Conservation (phyloP, 2,329 filamentous ascomycete genomes). For the Aspergillus neotritici region DNA sequence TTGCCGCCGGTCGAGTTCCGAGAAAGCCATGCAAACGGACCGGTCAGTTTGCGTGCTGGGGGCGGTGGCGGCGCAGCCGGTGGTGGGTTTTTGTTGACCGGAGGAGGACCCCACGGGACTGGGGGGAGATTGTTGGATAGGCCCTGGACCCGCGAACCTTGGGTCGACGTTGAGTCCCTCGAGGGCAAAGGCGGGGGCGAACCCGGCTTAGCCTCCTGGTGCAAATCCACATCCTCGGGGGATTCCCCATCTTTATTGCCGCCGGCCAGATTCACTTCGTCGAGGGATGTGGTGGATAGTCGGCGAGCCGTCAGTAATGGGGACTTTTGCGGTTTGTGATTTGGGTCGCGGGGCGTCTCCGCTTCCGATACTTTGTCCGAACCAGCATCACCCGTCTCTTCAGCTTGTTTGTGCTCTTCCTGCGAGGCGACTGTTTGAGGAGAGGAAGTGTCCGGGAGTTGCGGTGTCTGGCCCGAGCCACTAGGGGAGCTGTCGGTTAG, state of each 20-base stretch:
- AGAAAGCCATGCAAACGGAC: conserved; percentile 81
- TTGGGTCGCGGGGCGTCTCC: conserved; percentile 26
- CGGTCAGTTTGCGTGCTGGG: conserved; percentile 66
- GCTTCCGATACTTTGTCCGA: conserved; percentile 25
- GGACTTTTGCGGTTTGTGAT: conserved; percentile 43
- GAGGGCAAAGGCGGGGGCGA: conserved; percentile 28
- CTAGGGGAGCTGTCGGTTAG: conserved; percentile 47
- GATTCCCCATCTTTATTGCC: conserved; percentile 51
- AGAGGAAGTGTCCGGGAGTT: conserved; percentile 28
- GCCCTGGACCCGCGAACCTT: conserved; percentile 44
- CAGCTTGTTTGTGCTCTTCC: conserved; percentile 17
- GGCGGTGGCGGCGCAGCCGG: conserved; percentile 37
- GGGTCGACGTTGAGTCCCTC: conserved; percentile 28
- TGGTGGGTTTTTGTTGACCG: conserved; percentile 35
- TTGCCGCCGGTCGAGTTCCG: conserved; percentile 55
- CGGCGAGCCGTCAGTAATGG: conserved; percentile 50
- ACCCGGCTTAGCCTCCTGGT: conserved; percentile 21
- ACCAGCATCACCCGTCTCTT: conserved; percentile 20
- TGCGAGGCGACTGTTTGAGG: conserved; percentile 23
- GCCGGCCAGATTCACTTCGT: conserved; percentile 59
- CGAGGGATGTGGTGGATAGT: conserved; percentile 54
- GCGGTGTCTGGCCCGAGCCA: conserved; percentile 34
- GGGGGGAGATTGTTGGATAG: conserved; percentile 67
- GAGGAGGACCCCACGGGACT: conserved; percentile 64
- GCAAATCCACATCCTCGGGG: conserved; percentile 20